These are phyloP conservation scores for Pseudophaeomoniella oleicola DNA, from an alignment of 2,329 filamentous ascomycete species.

Conservation along the genomic window DNA sequence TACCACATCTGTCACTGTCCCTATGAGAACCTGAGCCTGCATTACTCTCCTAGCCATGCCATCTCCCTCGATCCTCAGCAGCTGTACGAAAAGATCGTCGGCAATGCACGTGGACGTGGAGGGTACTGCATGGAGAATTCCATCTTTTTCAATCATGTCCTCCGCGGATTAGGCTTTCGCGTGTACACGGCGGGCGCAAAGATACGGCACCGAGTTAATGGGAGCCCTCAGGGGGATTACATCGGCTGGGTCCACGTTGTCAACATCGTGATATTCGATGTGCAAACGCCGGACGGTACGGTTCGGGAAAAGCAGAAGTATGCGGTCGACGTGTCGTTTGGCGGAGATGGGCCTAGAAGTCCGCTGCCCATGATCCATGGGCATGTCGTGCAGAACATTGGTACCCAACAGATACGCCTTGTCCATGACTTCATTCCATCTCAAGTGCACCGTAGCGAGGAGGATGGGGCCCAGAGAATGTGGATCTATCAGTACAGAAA, in stretches of 20 bases:
- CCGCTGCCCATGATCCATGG: conserved; percentile 37
- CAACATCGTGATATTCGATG: conserved; percentile 36
- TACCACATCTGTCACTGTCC: conserved; percentile 37
- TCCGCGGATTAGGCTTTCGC: conserved; percentile 36
- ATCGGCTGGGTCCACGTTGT: conserved; percentile 34
- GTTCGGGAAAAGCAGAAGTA: conserved; percentile 23
- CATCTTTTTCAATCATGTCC: conserved; percentile 39
- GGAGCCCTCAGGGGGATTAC: conserved; percentile 15
- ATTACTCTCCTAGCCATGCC: conserved; percentile 29
- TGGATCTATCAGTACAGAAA: conserved; percentile 39
- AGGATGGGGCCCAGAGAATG: conserved; percentile 22
- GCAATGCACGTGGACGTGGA: conserved; percentile 25
- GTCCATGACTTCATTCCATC: conserved; percentile 30
- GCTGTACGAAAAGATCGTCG: conserved; percentile 36
- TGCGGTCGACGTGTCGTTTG: conserved; percentile 45
- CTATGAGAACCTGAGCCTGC: conserved; percentile 42
- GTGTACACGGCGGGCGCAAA: conserved; percentile 38
- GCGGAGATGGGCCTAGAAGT: conserved; percentile 43
- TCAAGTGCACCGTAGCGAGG: conserved; percentile 19
- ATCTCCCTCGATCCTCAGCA: conserved; percentile 31
- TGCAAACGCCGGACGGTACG: conserved; percentile 16
- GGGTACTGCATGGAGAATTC: conserved; percentile 49
- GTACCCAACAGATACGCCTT: conserved; percentile 40
- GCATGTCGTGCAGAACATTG: conserved; percentile 32
- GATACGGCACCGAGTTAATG: conserved; percentile 17